A percentile compares a stretch with the other conserved stretches of the same genome.
Conservation (phyloP, 257 asterid species). For the Rhazya stricta region DNA sequence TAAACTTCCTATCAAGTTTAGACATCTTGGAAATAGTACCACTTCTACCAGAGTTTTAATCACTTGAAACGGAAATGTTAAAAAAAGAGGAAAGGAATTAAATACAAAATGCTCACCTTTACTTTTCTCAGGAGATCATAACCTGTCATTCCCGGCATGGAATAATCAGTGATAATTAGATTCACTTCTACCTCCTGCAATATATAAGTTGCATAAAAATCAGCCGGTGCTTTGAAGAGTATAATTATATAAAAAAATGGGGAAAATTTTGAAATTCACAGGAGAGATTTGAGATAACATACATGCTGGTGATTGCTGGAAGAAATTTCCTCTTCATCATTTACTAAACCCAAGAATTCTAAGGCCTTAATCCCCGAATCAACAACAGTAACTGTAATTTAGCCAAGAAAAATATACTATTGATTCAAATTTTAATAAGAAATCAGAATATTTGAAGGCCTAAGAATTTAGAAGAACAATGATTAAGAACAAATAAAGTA, state of each 20-base stretch:
- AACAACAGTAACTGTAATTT: constrained; percentile 40
- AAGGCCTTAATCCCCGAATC: constrained; percentile 53
- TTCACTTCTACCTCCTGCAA: constrained; percentile 26
- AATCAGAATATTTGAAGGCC: background rate
- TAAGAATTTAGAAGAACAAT: too few relatives aligned
- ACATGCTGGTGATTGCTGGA: constrained; percentile 22
- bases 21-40: too few relatives aligned
- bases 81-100: background rate
- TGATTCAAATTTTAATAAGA: background rate
- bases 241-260: too few relatives aligned
- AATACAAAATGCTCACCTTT: constrained; percentile 11
- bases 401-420: background rate
- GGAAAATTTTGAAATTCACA: background rate
- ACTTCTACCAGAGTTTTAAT: too few relatives aligned
- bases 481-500: background rate
- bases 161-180: constrained; percentile 30
- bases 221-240: too few relatives aligned
- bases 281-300: background rate
- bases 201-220: background rate
- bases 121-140: constrained; percentile 31
- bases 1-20: too few relatives aligned
- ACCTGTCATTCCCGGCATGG: constrained; percentile 42
- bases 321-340: constrained; percentile 8
- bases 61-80: background rate
- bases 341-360: constrained; percentile 41